Base-by-base conservation (phyloP, 768 basidiomycete genomes). In the Hortiboletus campestris region DNA sequence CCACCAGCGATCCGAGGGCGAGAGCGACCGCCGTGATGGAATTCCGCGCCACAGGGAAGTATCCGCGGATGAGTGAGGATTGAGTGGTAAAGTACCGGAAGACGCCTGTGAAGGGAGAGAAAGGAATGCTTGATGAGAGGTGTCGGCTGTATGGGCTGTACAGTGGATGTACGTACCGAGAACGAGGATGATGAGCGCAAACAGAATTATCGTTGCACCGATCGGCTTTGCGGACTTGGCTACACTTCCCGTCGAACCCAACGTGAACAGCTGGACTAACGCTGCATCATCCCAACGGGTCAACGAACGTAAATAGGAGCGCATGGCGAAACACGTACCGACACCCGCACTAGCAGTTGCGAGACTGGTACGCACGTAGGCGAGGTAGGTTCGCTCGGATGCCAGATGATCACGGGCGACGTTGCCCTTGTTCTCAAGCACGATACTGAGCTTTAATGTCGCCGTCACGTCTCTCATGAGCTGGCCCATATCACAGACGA, bases 341-440 rank as follows among this genome's bases (percentile, higher is more conserved):
- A 86, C 82, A 32, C 84, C 84, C 6, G 82, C 73, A 2, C 82
- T 78, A 4, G 83, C 80, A 36, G 84, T 74, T 1, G 82, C 78
- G 45, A 86, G 72, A 62, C 84, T 84, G 3, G 84, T 86, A n/a
- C 84, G 76, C 46, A 84, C 73, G 59, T 85, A 86, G 13, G 84
- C 83, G 36, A 86, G 70, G 61, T 83, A 85, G 2, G 84, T 85
- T 45, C 84, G 73, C 61, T 86, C 84, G 16, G 78, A 81, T 2
- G 84, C 84, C 1, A 86, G 72, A 61, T 86, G 84, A 60, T 86
- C 84, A 11, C 84, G 76, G 9, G 84, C 84, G 3, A 84, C 82
- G 58, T 80, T 84, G 10, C 84, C 84, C 20, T 76, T 76, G 64
- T 86, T 86, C 63, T 84, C 77, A 32, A 86, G 70, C 2, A 72